Percentiles rank a stretch among this genome's conserved stretches.
These are phyloP conservation scores for Neofusicoccum umdonicola DNA, from an alignment of 2,329 filamentous ascomycete genomes.

Conservation along the genomic window DNA sequence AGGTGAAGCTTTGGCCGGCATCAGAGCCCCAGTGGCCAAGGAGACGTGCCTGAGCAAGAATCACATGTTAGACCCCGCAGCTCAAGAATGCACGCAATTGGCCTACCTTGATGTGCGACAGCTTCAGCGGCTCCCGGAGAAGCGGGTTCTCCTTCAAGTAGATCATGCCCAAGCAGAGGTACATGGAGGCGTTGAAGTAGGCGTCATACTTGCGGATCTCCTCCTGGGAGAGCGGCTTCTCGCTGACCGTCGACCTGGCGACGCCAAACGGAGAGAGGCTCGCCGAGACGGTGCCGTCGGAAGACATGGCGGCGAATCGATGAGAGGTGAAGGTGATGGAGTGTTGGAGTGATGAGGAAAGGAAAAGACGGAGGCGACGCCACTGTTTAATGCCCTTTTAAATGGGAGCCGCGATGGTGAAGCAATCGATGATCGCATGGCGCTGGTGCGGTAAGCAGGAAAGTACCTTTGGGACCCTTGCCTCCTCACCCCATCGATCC, in stretches of 20 bases:
- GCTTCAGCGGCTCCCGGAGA: constrained; percentile 65
- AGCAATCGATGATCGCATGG: constrained; percentile 5
- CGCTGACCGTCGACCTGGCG: constrained; percentile 62
- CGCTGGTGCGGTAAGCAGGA: constrained; percentile 1
- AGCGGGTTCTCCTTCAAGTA: constrained; percentile 73
- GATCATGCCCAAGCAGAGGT: constrained; percentile 76
- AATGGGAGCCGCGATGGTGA: neutral
- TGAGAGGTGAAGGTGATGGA: neutral
- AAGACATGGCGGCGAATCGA: neutral
- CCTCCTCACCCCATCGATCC: constrained; percentile 7
- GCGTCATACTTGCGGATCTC: constrained; percentile 68
- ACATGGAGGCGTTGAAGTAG: constrained; percentile 72
- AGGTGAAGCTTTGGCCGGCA: constrained; percentile 77
- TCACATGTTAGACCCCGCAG: neutral
- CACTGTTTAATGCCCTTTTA: neutral
- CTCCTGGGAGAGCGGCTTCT: constrained; percentile 61
- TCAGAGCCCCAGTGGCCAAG: constrained; percentile 78
- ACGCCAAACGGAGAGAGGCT: constrained; percentile 64
- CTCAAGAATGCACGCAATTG: neutral
- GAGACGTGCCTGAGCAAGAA: constrained; percentile 52
- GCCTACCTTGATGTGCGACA: constrained; percentile 65
- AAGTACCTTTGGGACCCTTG: neutral
- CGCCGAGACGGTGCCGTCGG: constrained; percentile 28
- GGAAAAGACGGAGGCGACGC: neutral
- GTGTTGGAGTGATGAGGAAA: neutral